Evolutionary conservation across 768 basidiomycete genomes (phyloP).

Genomic region (Kwoniella shandongensis): DNA sequence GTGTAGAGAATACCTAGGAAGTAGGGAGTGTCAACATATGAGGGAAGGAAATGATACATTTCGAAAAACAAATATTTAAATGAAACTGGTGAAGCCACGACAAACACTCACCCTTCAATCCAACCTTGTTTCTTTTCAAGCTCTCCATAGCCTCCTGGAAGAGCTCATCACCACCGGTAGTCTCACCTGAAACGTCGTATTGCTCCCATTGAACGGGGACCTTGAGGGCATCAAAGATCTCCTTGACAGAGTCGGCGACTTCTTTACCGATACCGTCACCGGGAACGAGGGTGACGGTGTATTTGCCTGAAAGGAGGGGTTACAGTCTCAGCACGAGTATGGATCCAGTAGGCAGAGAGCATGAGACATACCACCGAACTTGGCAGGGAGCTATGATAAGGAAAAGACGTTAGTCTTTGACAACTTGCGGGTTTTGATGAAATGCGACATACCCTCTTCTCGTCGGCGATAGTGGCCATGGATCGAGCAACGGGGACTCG

Average conservation of each 20-base stretch:
- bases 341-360: not conserved
- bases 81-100: too few relatives aligned
- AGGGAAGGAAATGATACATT: not conserved
- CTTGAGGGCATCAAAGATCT: slow-evolving; percentile 95
- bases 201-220: slow-evolving; percentile 99
- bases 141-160: slow-evolving; percentile 99
- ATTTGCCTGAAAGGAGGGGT: slow-evolving; percentile 37
- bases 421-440: not conserved
- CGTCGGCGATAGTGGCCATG: slow-evolving; percentile 40
- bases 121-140: slow-evolving; percentile 94
- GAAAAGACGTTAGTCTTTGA: slow-evolving; percentile 13
- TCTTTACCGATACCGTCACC: slow-evolving; percentile 97
- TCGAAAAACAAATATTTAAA: too few relatives aligned
- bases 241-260: slow-evolving; percentile 97
- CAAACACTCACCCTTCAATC: slow-evolving; percentile 77
- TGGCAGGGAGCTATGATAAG: slow-evolving; percentile 42
- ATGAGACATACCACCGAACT: slow-evolving; percentile 46
- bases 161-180: slow-evolving; percentile 85
- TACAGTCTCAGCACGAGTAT: not conserved
- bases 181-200: slow-evolving; percentile 95
- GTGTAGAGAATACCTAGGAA: slow-evolving; percentile 91
- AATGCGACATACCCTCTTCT: slow-evolving; percentile 31
- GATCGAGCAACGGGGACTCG: slow-evolving; percentile 26
- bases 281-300: slow-evolving; percentile 83
- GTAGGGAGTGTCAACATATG: slow-evolving; percentile 1